Evolutionary conservation across 1,284 basidiomycete species (phyloP), one percentile per base, ranked within the genome.

Genomic region (Moesziomyces globuligerus): DNA sequence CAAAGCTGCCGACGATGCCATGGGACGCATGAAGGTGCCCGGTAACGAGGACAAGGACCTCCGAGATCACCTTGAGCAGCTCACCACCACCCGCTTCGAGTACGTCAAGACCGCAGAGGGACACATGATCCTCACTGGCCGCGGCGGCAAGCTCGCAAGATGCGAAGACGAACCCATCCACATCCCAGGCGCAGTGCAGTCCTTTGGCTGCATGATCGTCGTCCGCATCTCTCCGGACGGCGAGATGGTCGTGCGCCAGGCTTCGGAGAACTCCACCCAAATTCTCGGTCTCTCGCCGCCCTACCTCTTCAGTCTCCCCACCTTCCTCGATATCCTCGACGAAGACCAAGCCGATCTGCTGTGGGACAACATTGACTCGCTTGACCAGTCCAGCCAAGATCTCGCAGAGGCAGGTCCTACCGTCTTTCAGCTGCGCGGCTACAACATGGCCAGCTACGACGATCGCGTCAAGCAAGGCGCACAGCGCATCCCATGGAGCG

Each of bases 151-250:
- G 47, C 72, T 93, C 10, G 83, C 86, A 28, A 85, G 85, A 44
- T 94, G 92, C 74, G 91, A 93, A 80, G 91, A 94, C 74, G 91
- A 94, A 89, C 92, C 92, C 0, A 94, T 95, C 48, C 88, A 89
- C 10, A 89, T 90, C 0, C 92, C 92, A 3, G 92, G 92, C 3
- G 90, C 92, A 0, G 87, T 94, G 0, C 92, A 95, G 83, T 89
- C 89, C 0, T 95, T 91, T 78, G 92, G 92, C 9, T 90, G 93
- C 1, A 85, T 94, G 17, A 86, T 94, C 46, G 91, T 88, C 0
- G 84, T 93, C 1, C 88, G 91, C 64, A 88, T 92, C 75, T 84
- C 87, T 26, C 84, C 86, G 11, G 88, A 90, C 2, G 89, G 86
- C 9, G 85, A 85, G 8, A 83, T 93, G 26, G 72, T 86, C 2